Base-by-base conservation (phyloP, 106 monocot species). In the Narthecium ossifragum region DNA sequence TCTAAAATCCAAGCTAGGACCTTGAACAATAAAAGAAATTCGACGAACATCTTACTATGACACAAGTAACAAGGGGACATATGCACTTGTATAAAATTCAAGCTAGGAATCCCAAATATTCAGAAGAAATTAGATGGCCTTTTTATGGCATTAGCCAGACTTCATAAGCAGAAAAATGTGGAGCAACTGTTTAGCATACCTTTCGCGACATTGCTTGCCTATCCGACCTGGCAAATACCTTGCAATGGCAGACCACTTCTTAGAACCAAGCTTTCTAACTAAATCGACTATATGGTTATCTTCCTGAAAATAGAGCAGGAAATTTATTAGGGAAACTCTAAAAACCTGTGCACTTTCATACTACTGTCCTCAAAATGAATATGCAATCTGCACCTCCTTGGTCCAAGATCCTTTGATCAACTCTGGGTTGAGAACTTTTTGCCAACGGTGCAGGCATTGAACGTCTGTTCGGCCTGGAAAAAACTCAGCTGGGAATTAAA, bases 121-220 rank as follows among this genome's bases (percentile, higher is more conserved):
- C n/a, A n/a, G n/a, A n/a, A n/a, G n/a, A n/a, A n/a, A n/a, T n/a
- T n/a, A n/a, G n/a, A n/a, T n/a, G n/a, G n/a, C n/a, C n/a, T n/a
- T n/a, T n/a, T n/a, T n/a, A n/a, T n/a, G n/a, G n/a, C n/a, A n/a
- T n/a, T n/a, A n/a, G n/a, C n/a, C n/a, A n/a, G n/a, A n/a, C n/a
- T n/a, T n/a, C n/a, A n/a, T n/a, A n/a, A n/a, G n/a, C n/a, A n/a
- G n/a, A n/a, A n/a, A n/a, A n/a, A n/a, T n/a, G n/a, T n/a, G n/a
- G n/a, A n/a, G n/a, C n/a, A n/a, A n/a, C n/a, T n/a, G n/a, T n/a
- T n/a, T 51, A 31, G 3, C 33, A 31, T 52, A 82, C 82, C 82
- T 82, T 46, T 82, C 82, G 34, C 82, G 68, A 41, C 77, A 82
- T 66, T 82, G 82, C 51, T 82, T 82, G 8, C 82, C 77, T 23